Percentiles rank a stretch among this genome's conserved stretches.
phyloP scores from a whole-genome alignment of 805 yeast species.

The Myxozyma nipponensis region DNA sequence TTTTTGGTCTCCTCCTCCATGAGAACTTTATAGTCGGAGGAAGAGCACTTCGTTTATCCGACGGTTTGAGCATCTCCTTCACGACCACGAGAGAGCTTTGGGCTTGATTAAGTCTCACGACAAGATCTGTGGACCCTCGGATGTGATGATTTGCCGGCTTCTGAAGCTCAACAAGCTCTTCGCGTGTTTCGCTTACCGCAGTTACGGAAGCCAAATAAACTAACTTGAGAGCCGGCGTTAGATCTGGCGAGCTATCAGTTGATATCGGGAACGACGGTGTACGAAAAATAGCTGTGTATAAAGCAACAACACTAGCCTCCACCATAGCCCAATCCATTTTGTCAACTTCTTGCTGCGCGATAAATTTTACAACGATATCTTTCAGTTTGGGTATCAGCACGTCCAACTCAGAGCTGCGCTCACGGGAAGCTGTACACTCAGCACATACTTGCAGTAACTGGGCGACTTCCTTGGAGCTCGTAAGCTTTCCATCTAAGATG shows the following conservation, averaged over 20 bases:
- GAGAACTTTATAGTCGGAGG: slow-evolving; percentile 26
- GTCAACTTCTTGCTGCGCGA: background rate
- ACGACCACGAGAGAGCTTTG: slow-evolving; percentile 13
- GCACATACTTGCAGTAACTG: slow-evolving; percentile 19
- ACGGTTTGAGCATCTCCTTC: slow-evolving; percentile 19
- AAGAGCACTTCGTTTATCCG: slow-evolving; percentile 3
- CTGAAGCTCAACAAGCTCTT: background rate
- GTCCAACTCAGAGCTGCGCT: slow-evolving; percentile 20
- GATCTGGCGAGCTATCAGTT: slow-evolving; percentile 20
- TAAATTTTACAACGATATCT: slow-evolving; percentile 5
- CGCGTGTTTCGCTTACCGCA: slow-evolving; percentile 8
- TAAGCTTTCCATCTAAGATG: slow-evolving; percentile 4
- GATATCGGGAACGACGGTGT: slow-evolving; percentile 22
- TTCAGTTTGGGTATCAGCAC: slow-evolving; percentile 19
- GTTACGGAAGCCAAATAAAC: slow-evolving; percentile 18
- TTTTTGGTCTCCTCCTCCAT: slow-evolving; percentile 20
- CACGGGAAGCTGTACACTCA: slow-evolving; percentile 17
- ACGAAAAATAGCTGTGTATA: slow-evolving; percentile 17
- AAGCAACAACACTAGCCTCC: slow-evolving; percentile 16
- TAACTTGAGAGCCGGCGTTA: slow-evolving; percentile 17
- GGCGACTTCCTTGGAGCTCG: background rate
- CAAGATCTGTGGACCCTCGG: background rate
- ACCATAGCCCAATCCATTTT: slow-evolving; percentile 17
- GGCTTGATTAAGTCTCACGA: slow-evolving; percentile 11
- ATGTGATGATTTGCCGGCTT: too few relatives aligned